Conservation (phyloP, 139 green algal species). For the Coelastrella sp. region DNA sequence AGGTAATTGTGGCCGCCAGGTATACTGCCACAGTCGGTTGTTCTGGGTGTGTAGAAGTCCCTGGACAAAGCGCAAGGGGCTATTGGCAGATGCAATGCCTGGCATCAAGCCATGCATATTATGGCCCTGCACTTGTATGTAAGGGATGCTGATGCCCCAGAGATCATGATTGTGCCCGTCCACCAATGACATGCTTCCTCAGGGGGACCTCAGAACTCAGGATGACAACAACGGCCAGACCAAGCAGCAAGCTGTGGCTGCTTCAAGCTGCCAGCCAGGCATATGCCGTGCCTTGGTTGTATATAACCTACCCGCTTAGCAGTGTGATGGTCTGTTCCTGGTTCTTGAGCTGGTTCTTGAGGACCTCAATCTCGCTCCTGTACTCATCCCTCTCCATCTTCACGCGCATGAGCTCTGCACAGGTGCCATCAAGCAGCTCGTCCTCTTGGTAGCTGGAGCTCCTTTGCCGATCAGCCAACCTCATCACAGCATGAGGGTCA, state of each 20-base stretch:
- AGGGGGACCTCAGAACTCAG: too few species aligned
- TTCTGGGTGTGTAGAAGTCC: slow-evolving; percentile 16
- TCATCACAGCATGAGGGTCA: not conserved
- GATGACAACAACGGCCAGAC: too few species aligned
- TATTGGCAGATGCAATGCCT: too few species aligned
- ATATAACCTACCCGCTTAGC: slow-evolving; percentile 35
- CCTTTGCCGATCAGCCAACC: not conserved
- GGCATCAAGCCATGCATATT: too few species aligned
- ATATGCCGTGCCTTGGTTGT: not conserved
- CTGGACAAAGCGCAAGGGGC: not conserved
- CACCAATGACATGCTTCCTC: too few species aligned
- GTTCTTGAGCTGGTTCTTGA: slow-evolving; percentile 34
- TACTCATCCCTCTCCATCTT: slow-evolving; percentile 23
- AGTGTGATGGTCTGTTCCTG: slow-evolving; percentile 4
- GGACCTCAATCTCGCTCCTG: slow-evolving; percentile 4
- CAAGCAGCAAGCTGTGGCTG: too few species aligned
- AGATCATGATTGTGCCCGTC: too few species aligned
- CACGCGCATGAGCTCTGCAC: slow-evolving; percentile 36
- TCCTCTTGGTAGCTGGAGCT: not conserved
- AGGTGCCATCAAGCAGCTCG: slow-evolving; percentile 34
- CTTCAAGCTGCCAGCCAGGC: too few species aligned
- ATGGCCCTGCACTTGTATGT: too few species aligned
- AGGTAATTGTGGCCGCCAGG: not conserved
- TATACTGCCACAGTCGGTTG: not conserved
- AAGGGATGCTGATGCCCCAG: too few species aligned